These are phyloP conservation scores for Otatea glauca DNA, from an alignment of 176 grass and related monocot genomes.

Conservation along the genomic window DNA sequence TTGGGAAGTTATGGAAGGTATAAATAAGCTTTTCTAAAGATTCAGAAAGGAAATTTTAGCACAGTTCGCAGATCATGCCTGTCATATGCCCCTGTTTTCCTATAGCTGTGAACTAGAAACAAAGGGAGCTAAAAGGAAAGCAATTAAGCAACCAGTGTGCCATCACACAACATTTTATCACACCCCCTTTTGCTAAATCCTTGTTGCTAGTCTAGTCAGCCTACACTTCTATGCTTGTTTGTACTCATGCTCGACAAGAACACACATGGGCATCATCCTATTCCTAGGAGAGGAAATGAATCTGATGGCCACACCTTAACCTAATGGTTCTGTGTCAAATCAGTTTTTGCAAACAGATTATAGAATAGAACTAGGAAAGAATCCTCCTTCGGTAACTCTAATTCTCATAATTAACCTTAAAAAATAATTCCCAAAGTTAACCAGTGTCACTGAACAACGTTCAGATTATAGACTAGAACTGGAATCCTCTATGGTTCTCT, in stretches of 20 bases:
- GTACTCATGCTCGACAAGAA: not conserved
- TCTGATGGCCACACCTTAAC: not conserved
- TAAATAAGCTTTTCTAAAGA: not conserved
- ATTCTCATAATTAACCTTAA: not conserved
- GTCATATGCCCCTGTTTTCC: not conserved
- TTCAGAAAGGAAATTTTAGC: not conserved
- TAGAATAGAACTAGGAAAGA: not conserved
- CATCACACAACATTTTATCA: not conserved
- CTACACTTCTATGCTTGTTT: not conserved
- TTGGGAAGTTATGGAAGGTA: not conserved
- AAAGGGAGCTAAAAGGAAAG: not conserved
- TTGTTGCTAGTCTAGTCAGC: conserved; percentile 30
- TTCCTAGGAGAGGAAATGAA: not conserved
- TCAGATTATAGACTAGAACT: not conserved
- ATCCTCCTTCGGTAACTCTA: not conserved
- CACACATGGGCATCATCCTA: too few relatives aligned
- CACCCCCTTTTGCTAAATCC: not conserved
- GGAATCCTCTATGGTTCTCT: not conserved
- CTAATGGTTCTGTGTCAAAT: not conserved
- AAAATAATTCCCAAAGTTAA: not conserved
- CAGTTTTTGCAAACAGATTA: not conserved
- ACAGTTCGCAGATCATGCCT: not conserved
- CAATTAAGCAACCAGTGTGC: not conserved
- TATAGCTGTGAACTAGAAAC: not conserved
- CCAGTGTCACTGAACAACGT: not conserved